Conservation (phyloP, 2,329 filamentous ascomycete species). For the Botrytis fabae region DNA sequence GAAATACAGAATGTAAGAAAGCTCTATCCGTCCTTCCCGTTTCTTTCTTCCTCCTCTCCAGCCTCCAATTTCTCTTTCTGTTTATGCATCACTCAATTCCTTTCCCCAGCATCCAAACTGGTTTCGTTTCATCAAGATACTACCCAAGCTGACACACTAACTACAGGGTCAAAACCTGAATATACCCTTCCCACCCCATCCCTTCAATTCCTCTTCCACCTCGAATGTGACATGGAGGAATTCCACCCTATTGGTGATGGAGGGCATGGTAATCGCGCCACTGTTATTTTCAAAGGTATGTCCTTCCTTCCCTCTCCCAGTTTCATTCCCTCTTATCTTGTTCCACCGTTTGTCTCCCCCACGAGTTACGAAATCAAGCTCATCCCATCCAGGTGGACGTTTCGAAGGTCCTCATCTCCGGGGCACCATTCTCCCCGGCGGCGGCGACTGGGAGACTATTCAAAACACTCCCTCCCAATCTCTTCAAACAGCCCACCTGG, state of each 20-base stretch:
- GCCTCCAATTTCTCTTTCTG: no score
- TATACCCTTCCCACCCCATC: not conserved
- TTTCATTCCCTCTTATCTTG: not conserved
- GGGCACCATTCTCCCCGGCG: conserved; percentile 9
- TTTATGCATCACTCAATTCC: no score
- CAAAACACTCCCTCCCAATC: conserved; percentile 22
- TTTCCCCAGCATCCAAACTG: no score
- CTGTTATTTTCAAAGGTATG: not conserved
- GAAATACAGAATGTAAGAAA: conserved; percentile 8
- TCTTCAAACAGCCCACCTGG: not conserved
- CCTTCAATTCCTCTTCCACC: conserved; percentile 8
- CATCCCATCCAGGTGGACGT: conserved; percentile 5
- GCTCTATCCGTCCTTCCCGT: no score
- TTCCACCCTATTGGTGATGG: not conserved
- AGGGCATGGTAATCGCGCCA: not conserved
- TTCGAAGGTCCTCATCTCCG: conserved; percentile 23
- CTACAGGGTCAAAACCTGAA: not conserved
- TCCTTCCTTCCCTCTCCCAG: not conserved
- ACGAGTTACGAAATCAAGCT: not conserved
- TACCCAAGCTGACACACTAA: not conserved
- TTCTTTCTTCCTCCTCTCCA: no score
- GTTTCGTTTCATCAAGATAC: not conserved
- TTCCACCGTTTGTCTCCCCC: not conserved
- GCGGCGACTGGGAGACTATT: conserved; percentile 18
- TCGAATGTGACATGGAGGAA: conserved; percentile 5